These are phyloP conservation scores for Cercophora newfieldiana DNA, from an alignment of 495 filamentous ascomycete species.

Conservation along the genomic window DNA sequence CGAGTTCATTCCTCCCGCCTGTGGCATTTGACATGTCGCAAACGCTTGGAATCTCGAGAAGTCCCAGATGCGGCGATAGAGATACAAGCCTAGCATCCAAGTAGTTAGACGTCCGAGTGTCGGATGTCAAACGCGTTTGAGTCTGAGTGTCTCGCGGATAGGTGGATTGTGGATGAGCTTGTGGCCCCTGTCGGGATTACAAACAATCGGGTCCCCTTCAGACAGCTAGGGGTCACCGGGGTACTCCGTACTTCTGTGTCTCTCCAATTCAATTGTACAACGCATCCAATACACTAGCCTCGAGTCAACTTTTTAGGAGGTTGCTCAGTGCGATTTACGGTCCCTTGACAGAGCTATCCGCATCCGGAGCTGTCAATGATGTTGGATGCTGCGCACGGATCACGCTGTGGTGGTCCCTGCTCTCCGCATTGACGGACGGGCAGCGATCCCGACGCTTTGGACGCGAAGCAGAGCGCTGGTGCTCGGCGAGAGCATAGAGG, in stretches of 20 bases:
- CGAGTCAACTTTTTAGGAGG: not conserved
- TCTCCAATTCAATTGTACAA: too few species aligned
- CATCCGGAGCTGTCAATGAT: not conserved
- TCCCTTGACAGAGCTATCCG: not conserved
- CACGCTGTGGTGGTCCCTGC: not conserved
- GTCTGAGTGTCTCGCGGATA: not conserved
- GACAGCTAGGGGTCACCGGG: too few species aligned
- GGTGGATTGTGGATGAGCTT: not conserved
- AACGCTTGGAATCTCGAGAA: too few species aligned
- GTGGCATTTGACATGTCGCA: too few species aligned
- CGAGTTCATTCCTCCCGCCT: not conserved
- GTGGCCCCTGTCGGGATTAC: too few species aligned
- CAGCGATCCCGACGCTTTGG: conserved; percentile 25
- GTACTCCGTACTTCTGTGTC: too few species aligned
- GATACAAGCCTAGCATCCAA: too few species aligned
- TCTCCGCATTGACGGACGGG: not conserved
- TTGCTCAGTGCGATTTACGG: not conserved
- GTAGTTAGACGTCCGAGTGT: not conserved
- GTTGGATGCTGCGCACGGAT: not conserved
- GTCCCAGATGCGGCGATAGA: too few species aligned
- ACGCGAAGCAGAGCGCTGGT: conserved; percentile 17
- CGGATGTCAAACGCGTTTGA: not conserved
- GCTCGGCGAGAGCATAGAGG: not conserved
- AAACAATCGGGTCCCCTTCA: too few species aligned
- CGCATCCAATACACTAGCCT: not conserved